Evolutionary conservation across 2,329 filamentous ascomycete genomes (phyloP).

Genomic region (Paecilomyces dactylethromorphus): DNA sequence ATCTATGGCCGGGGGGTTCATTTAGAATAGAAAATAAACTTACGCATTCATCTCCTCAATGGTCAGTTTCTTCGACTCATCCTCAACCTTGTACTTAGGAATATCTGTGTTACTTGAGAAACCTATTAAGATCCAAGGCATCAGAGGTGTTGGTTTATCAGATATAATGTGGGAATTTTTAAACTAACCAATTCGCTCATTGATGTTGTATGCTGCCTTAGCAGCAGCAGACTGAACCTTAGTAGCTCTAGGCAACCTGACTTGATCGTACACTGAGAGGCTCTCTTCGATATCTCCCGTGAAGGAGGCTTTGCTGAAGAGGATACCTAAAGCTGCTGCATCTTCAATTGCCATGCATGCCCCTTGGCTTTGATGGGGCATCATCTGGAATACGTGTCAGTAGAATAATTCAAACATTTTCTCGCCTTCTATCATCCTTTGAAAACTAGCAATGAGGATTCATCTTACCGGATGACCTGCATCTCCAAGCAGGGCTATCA

Average conservation of each 20-base stretch:
- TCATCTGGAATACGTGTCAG: conserved; percentile 41
- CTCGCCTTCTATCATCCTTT: too few species aligned
- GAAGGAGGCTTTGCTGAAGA: conserved; percentile 48
- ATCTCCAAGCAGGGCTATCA: conserved; percentile 57
- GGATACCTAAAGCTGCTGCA: conserved; percentile 55
- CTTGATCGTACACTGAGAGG: conserved; percentile 46
- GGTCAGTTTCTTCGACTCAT: conserved; percentile 56
- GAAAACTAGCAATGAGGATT: too few species aligned
- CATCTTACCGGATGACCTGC: conserved; percentile 50
- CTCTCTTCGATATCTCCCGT: conserved; percentile 43
- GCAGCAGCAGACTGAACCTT: conserved; percentile 52
- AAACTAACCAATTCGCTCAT: conserved; percentile 50
- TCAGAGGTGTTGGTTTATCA: too few species aligned
- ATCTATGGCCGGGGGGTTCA: conserved; percentile 5
- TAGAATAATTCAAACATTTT: not conserved
- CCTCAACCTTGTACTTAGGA: conserved; percentile 55
- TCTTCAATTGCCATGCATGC: conserved; percentile 65
- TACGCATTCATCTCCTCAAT: conserved; percentile 65
- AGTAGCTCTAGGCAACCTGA: conserved; percentile 50
- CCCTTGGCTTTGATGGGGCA: conserved; percentile 64
- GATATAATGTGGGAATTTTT: too few species aligned
- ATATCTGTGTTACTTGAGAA: conserved; percentile 57
- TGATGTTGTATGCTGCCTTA: conserved; percentile 55
- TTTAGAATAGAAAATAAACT: conserved; percentile 14
- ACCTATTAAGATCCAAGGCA: conserved; percentile 5